Percentiles rank a stretch among this genome's conserved stretches.
phyloP scores from a whole-genome alignment of 768 basidiomycete genomes.

The Cystoderma amianthinum region DNA sequence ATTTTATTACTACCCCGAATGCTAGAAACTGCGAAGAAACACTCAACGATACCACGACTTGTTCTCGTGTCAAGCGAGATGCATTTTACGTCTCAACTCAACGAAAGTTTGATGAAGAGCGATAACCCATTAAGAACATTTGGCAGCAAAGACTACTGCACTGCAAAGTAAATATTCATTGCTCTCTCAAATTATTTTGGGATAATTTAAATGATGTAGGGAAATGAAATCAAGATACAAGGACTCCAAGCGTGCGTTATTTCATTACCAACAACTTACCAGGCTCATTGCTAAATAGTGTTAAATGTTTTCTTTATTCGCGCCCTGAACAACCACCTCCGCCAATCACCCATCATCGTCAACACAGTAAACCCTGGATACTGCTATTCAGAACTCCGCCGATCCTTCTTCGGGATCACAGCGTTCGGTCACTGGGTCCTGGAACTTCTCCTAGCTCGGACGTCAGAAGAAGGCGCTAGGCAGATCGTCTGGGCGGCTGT shows the following conservation, averaged over 20 bases:
- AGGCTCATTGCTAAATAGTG: constrained; percentile 18
- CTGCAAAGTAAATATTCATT: no score
- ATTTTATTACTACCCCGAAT: no score
- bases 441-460: constrained; percentile 25
- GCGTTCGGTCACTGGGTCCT: constrained; percentile 13
- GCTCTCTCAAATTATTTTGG: no score
- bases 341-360: constrained; percentile 21
- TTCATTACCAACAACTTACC: background rate
- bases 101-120: no score
- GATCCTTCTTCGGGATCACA: constrained; percentile 10
- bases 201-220: no score
- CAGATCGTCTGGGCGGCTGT: constrained; percentile 24
- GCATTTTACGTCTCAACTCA: no score
- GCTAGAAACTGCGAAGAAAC: no score
- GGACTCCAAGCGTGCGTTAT: constrained; percentile 21
- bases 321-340: constrained; percentile 24
- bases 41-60: no score
- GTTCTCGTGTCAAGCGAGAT: no score
- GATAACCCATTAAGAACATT: no score
- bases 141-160: no score
- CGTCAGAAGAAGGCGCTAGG: constrained; percentile 30
- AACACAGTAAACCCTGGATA: constrained; percentile 37
- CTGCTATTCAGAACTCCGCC: constrained; percentile 27
- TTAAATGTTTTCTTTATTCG: constrained; percentile 34
- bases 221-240: no score